Base-by-base conservation (phyloP, 148 eudicot genomes). In the Oxyria digyna region DNA sequence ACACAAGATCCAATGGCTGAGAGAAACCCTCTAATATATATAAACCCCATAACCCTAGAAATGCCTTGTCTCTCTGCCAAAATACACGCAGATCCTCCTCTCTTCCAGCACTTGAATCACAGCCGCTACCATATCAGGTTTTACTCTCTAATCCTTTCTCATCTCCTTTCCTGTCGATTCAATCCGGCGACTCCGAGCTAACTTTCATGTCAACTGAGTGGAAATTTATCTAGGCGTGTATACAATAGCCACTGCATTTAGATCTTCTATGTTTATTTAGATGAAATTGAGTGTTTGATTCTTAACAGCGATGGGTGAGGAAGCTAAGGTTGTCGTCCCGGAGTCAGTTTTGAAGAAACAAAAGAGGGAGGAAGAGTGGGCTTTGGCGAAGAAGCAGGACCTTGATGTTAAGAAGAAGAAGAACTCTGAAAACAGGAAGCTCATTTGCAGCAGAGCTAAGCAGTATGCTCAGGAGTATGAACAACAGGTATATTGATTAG, bases 291-390 rank as follows among this genome's bases (percentile, higher is more conserved):
- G 0, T 67, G 49, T 23, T 32, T 24, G 8, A n/a, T 40, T 67
- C 38, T 8, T 35, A 26, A 69, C 54, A 79, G 83, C 76, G 71
- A 81, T 84, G 87, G 87, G 76, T 70, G 85, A 70, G 78, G 82
- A 70, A 73, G 80, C 73, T 17, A 59, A 59, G 31, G 72, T 69
- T 0, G 33, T 82, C 20, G 87, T 91, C 31, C 97, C 97, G 0
- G 96, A 91, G 79, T 91, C 96, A 0, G 88, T 87, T 0, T 72
- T 89, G 76, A 91, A 91, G 86, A 89, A 91, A 81, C 93, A 85
- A 63, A 82, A 85, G 72, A 89, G 96, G 80, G 79, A 62, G 27
- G 91, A 85, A 70, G 91, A 87, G 73, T 91, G 95, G 97, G 89
- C 85, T 64, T 50, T 82, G 70, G 85, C 78, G 3, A 87, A 82